A percentile compares a stretch with the other conserved stretches of the same genome.
Conservation (phyloP, 768 basidiomycete genomes). For the Collybia sordida region DNA sequence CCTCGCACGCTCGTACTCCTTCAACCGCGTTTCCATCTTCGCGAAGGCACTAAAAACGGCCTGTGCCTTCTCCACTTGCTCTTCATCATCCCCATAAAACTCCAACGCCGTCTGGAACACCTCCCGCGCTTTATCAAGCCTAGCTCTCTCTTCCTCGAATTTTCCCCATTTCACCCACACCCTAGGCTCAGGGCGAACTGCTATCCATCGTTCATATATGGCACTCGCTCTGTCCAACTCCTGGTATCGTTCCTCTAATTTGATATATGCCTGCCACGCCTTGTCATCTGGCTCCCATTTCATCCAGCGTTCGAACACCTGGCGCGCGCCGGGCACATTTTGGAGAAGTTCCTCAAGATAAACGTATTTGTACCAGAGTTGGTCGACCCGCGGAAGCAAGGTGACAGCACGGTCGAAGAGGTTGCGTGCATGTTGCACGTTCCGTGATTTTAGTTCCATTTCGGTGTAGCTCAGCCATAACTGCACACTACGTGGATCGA, state of each 20-base stretch:
- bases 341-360: conserved; percentile 96
- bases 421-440: conserved; percentile 96
- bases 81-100: conserved; percentile 86
- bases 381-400: conserved; percentile 91
- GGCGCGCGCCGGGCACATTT: conserved; percentile 93
- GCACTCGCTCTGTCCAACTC: conserved; percentile 90
- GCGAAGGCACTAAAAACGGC: conserved; percentile 92
- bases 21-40: conserved; percentile 94
- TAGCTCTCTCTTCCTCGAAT: conserved; percentile 83
- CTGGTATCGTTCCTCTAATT: conserved; percentile 91
- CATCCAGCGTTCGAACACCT: conserved; percentile 99
- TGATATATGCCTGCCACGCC: conserved; percentile 99
- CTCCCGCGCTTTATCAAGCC: conserved; percentile 72
- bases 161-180: conserved; percentile 86
- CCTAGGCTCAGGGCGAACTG: conserved; percentile 72
- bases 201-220: conserved; percentile 91
- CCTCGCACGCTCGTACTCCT: conserved; percentile 95
- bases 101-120: conserved; percentile 90
- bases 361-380: conserved; percentile 99
- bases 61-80: conserved; percentile 95
- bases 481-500: conserved; percentile 86
- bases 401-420: conserved; percentile 97
- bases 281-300: conserved; percentile 99
- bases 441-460: conserved; percentile 97
- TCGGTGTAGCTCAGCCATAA: conserved; percentile 95